Percentiles rank a stretch among this genome's conserved stretches.
These are phyloP conservation scores for Chaetomiaceae sp. DNA, from an alignment of 2,329 filamentous ascomycete genomes.

Conservation along the genomic window DNA sequence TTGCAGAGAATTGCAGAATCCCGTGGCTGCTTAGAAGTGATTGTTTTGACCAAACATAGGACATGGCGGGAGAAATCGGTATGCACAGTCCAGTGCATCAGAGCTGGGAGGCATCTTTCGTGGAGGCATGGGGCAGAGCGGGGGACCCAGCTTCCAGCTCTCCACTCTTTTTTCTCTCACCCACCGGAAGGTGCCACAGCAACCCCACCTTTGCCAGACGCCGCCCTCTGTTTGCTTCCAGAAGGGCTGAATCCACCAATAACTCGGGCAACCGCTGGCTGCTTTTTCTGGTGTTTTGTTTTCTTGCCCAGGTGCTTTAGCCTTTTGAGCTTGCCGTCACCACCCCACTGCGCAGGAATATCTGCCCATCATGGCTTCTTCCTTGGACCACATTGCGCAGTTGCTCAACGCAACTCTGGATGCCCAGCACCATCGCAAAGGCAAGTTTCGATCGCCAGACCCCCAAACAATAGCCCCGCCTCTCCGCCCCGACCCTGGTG, in stretches of 20 bases:
- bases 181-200: not conserved
- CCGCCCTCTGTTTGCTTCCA: conserved; percentile 13
- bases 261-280: conserved; percentile 20
- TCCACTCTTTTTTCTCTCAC: conserved; percentile 7
- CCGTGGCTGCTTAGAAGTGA: no score
- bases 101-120: no score
- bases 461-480: conserved; percentile 12
- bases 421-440: conserved; percentile 82
- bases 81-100: no score
- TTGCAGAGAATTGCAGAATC: no score
- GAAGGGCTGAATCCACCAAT: conserved; percentile 16
- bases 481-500: not conserved
- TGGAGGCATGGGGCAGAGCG: no score
- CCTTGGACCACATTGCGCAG: conserved; percentile 64
- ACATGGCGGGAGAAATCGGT: no score
- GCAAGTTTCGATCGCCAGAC: conserved; percentile 43
- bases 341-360: not conserved
- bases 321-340: conserved; percentile 5
- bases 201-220: not conserved
- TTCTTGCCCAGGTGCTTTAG: conserved; percentile 1
- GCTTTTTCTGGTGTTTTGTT: conserved; percentile 20
- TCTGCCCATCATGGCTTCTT: conserved; percentile 47
- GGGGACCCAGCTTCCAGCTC: not conserved
- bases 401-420: conserved; percentile 89
- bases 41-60: no score